Percentiles rank a stretch among this genome's conserved stretches.
Evolutionary conservation across 352 stramenopile species (phyloP).

Genomic region (Phytopythium delawarense): DNA sequence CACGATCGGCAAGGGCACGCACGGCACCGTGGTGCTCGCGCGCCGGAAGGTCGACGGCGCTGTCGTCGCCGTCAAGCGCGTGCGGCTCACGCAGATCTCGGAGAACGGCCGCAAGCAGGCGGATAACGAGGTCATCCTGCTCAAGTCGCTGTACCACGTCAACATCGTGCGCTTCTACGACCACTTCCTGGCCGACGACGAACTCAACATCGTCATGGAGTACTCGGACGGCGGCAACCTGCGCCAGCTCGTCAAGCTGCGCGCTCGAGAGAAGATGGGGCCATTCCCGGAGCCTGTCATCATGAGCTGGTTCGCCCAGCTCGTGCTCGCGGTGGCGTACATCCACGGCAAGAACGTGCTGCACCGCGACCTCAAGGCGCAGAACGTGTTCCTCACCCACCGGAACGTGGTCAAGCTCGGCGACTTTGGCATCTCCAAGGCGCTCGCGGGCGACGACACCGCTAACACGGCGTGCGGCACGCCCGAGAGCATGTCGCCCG

Average conservation of each 20-base stretch:
- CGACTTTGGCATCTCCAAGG: constrained; percentile 89
- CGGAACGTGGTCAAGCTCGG: constrained; percentile 87
- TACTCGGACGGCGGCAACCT: constrained; percentile 83
- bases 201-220: constrained; percentile 90
- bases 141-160: constrained; percentile 87
- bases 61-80: constrained; percentile 82
- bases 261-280: constrained; percentile 71
- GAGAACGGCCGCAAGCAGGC: constrained; percentile 84
- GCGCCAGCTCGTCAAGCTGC: constrained; percentile 77
- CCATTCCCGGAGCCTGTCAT: constrained; percentile 82
- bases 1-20: constrained; percentile 84
- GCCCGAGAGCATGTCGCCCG: constrained; percentile 86
- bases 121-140: constrained; percentile 86
- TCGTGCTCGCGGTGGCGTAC: constrained; percentile 81
- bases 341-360: constrained; percentile 89
- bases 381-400: constrained; percentile 86
- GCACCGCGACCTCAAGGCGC: constrained; percentile 84
- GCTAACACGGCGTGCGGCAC: constrained; percentile 83
- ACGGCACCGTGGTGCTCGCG: constrained; percentile 80
- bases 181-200: constrained; percentile 81
- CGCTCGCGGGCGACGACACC: constrained; percentile 69
- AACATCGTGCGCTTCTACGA: constrained; percentile 91
- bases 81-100: constrained; percentile 72
- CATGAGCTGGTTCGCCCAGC: constrained; percentile 86
- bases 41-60: constrained; percentile 71